A percentile compares a stretch with the other conserved stretches of the same genome.
Conservation (phyloP, 2,329 filamentous ascomycete genomes). For the Fonsecaea pedrosoi region DNA sequence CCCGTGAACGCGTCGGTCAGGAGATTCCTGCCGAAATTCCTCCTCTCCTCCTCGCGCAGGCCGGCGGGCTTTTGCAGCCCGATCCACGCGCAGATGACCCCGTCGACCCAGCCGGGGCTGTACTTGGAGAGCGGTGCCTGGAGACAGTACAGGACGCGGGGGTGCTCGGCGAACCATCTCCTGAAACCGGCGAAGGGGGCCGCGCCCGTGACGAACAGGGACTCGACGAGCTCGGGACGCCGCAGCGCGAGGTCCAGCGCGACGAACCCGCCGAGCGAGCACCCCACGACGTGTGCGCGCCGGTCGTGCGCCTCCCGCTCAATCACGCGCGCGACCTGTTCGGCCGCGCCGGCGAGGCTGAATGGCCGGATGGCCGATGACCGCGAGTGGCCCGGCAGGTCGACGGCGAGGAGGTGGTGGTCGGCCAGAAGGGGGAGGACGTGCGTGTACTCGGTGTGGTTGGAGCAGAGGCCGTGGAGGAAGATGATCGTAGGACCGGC, state of each 20-base stretch:
- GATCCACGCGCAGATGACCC: background rate
- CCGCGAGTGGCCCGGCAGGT: background rate
- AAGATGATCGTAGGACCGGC: background rate
- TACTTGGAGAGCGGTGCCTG: background rate
- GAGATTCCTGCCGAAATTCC: background rate
- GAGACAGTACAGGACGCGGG: background rate
- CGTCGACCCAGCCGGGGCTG: background rate
- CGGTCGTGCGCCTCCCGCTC: background rate
- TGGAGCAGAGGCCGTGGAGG: background rate
- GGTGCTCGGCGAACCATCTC: slow-evolving; percentile 5
- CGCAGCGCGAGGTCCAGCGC: background rate
- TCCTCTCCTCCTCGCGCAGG: background rate
- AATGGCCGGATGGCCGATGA: background rate
- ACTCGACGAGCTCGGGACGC: background rate
- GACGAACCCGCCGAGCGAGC: background rate
- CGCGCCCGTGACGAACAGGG: background rate
- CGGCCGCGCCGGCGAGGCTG: background rate
- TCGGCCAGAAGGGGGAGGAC: background rate
- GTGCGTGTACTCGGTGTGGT: background rate
- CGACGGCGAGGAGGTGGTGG: background rate
- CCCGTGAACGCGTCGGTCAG: background rate
- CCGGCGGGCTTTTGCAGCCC: background rate
- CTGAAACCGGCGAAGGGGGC: background rate
- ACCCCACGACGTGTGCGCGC: background rate
- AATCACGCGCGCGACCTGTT: background rate